Evolutionary conservation across 805 yeast genomes (phyloP).

Genomic region (Pichia rugopelliculosa): DNA sequence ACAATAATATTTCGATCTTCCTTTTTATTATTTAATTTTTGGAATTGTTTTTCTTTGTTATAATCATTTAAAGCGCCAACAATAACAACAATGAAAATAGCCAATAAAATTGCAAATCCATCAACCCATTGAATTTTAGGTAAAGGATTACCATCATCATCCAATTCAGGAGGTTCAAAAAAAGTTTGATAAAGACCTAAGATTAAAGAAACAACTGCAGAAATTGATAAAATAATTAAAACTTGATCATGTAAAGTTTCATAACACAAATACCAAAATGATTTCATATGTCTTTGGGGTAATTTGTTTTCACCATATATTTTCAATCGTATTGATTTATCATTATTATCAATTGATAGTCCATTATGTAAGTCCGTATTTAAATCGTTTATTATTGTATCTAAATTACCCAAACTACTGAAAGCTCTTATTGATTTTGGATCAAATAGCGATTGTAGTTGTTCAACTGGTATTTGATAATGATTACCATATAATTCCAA

Average conservation of each 20-base stretch:
- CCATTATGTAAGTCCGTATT: constrained; percentile 36
- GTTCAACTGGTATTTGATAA: constrained; percentile 24
- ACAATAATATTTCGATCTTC: constrained; percentile 77
- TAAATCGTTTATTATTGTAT: constrained; percentile 26
- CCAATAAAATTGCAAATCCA: constrained; percentile 94
- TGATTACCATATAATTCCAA: constrained; percentile 10
- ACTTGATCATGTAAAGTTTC: constrained; percentile 91
- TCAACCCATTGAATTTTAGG: constrained; percentile 98
- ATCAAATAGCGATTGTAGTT: constrained; percentile 47
- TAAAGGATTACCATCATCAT: constrained; percentile 64
- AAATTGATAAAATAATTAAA: constrained; percentile 70
- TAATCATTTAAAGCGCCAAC: constrained; percentile 96
- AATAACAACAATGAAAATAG: constrained; percentile 80
- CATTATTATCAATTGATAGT: constrained; percentile 29
- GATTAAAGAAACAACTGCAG: constrained; percentile 84
- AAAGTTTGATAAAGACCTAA: constrained; percentile 88
- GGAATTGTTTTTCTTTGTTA: constrained; percentile 92
- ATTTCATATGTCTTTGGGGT: constrained; percentile 65
- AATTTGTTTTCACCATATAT: constrained; percentile 63
- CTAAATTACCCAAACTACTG: constrained; percentile 38
- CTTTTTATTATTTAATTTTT: constrained; percentile 78
- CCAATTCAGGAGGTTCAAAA: constrained; percentile 73
- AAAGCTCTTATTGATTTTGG: constrained; percentile 49
- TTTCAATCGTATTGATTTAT: constrained; percentile 31
- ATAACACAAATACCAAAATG: constrained; percentile 60